Base-by-base conservation (phyloP, 768 basidiomycete species). In the Podaxis sp. region DNA sequence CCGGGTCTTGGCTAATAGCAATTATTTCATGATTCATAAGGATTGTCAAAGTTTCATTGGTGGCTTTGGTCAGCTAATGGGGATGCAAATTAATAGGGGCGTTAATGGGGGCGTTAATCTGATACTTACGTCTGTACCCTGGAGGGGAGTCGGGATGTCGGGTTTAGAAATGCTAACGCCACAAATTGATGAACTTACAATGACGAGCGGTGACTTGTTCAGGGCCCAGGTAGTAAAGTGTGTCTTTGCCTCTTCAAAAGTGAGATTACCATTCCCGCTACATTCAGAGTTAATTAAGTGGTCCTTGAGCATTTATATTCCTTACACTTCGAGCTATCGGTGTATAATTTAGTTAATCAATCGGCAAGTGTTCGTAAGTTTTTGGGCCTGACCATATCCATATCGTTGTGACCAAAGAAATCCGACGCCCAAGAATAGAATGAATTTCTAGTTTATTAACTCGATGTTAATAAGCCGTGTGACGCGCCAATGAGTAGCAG, bases 151-250 rank as follows among this genome's bases (percentile, higher is more conserved):
- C 15, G 8, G 24, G 28, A 53, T 17, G 11, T 62, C 17, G 51
- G 30, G 26, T 33, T 49, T 48, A 52, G 26, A 56, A 3, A 46
- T 62, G 46, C n/a, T 13, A 17, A 44, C 60, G 41, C 41, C 41
- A 44, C n/a, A 17, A 26, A 12, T 50, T 40, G 30, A 4, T 20
- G 41, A 2, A 66, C 70, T 55, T 53, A 75, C 82, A 59, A 89
- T 84, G 55, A 88, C 74, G 12, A 89, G 78, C 3, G 87, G 88
- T 0, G 85, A 86, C 69, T 88, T 89, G 81, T 87, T 82, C 30
- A 90, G 72, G 28, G 86, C 86, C 88, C 88, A 89, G 0, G 85
- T 86, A 0, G 87, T 88, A 68, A 89, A 89, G 68, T 90, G 88
- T 2, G 86, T 79, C 70, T 89, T 88, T 28, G 80, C 73, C 73